Base-by-base conservation (phyloP, 371 early-diverging fungal genomes). In the Actinomortierella wolfii region DNA sequence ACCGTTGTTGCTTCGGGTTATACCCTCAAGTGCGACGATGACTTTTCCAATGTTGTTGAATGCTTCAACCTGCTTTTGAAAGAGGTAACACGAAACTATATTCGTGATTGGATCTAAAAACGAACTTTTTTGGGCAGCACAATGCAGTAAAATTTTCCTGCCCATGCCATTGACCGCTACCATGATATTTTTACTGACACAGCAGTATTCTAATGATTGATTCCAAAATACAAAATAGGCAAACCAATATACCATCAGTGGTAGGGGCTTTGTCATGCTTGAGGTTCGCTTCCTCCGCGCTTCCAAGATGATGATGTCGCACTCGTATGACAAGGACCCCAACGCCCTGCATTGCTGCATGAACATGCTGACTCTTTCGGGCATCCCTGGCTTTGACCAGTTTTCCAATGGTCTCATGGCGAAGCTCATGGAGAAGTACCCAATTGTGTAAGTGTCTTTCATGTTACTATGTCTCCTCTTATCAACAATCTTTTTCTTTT, bases 251-350 rank as follows among this genome's bases (percentile, higher is more conserved):
- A 57, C 64, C 23, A 56, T 57, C 0, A 54, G 56, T 34, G 54
- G 60, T n/a, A 52, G 47, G 61, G 51, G 25, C 17, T 64, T 61
- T 13, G 46, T 34, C 0, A 14, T 64, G n/a, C n/a, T n/a, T 13
- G 70, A 64, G 34, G 45, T 57, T 45, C 60, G 70, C 2, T 58
- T 70, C 39, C 57, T 61, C 61, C 56, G 51, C 49, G 40, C 65
- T 0, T 70, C 61, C 9, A 48, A 20, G 40, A 70, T 58, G 56
- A 51, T 65, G 13, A 24, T 70, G 65, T 61, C 70, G 17, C 65
- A 61, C 11, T 46, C 24, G 18, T 65, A 64, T 47, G 66, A 65
- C 40, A 39, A 65, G 34, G 71, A 65, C 39, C 59, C 61, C 2
- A 51, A 64, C 2, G 62, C 66, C 11, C 57, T 61, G 26, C 61